A percentile compares a stretch with the other conserved stretches of the same genome.
These are phyloP conservation scores for Triangularia verruculosa DNA, from an alignment of 2,329 filamentous ascomycete genomes.

Conservation along the genomic window DNA sequence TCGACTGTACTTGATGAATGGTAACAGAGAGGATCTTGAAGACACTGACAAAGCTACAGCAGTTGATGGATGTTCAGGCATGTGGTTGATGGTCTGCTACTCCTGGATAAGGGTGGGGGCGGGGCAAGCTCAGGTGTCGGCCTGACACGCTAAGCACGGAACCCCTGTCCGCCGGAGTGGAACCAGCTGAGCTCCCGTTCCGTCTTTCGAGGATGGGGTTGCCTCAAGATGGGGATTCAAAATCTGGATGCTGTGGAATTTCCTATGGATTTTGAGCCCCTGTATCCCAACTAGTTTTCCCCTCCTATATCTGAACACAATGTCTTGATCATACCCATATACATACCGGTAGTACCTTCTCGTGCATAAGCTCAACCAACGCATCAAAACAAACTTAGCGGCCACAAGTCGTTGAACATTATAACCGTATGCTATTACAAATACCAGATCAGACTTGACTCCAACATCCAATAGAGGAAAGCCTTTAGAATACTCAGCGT, in stretches of 20 bases:
- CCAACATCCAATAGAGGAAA: too few species aligned
- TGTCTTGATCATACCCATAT: too few species aligned
- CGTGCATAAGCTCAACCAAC: too few species aligned
- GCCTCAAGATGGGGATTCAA: background rate
- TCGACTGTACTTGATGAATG: background rate
- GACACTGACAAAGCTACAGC: background rate
- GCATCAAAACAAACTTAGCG: too few species aligned
- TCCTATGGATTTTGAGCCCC: too few species aligned
- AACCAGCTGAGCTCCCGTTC: background rate
- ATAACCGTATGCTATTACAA: too few species aligned
- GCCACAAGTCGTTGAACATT: too few species aligned
- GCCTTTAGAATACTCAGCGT: too few species aligned
- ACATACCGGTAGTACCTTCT: too few species aligned
- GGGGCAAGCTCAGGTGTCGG: background rate
- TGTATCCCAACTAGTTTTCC: too few species aligned
- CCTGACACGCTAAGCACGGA: background rate
- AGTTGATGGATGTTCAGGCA: background rate
- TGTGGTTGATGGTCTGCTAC: background rate
- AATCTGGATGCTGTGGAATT: background rate
- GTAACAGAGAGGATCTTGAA: background rate
- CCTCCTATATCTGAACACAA: too few species aligned
- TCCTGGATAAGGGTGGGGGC: background rate
- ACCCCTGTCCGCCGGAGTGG: background rate
- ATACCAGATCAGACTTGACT: too few species aligned
- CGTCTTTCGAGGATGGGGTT: background rate